These are phyloP conservation scores for Elsinoe arachidis DNA, from an alignment of 2,329 filamentous ascomycete species.

Conservation along the genomic window DNA sequence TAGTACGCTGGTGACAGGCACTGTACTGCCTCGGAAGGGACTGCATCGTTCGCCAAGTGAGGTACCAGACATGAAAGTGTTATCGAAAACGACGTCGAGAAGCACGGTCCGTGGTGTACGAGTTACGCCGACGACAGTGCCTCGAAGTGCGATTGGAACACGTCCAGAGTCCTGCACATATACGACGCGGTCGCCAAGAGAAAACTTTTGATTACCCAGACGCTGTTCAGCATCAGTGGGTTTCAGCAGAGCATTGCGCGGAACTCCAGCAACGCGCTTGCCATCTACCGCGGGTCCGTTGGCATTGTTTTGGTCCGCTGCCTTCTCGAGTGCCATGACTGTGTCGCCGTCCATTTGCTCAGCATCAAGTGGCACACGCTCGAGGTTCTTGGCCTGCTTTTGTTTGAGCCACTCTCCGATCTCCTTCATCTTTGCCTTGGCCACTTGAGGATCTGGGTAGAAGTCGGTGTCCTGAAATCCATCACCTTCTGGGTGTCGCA, in stretches of 20 bases:
- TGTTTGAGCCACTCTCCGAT: slow-evolving; percentile 89
- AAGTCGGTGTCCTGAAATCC: slow-evolving; percentile 79
- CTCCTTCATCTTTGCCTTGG: slow-evolving; percentile 77
- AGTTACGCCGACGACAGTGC: slow-evolving; percentile 91
- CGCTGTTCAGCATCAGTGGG: slow-evolving; percentile 94
- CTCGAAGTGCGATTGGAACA: slow-evolving; percentile 82
- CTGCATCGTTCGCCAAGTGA: slow-evolving; percentile 84
- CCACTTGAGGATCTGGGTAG: slow-evolving; percentile 63
- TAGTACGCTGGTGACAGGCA: slow-evolving; percentile 76
- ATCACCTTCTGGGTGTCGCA: slow-evolving; percentile 74
- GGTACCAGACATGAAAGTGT: slow-evolving; percentile 93
- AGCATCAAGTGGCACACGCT: slow-evolving; percentile 90
- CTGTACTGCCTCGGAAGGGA: slow-evolving; percentile 87
- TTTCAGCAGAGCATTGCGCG: slow-evolving; percentile 78
- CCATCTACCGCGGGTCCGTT: slow-evolving; percentile 45
- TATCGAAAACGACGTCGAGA: slow-evolving; percentile 88
- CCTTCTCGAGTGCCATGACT: slow-evolving; percentile 69
- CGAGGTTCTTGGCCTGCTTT: slow-evolving; percentile 83
- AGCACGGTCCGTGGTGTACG: slow-evolving; percentile 73
- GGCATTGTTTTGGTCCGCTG: slow-evolving; percentile 56
- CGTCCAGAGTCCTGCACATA: slow-evolving; percentile 90
- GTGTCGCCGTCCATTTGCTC: slow-evolving; percentile 90
- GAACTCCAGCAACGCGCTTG: slow-evolving; percentile 70
- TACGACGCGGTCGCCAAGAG: slow-evolving; percentile 80
- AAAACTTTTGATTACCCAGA: slow-evolving; percentile 73